These are phyloP conservation scores for Daedaleopsis nitida DNA, from an alignment of 768 basidiomycete genomes.

Conservation along the genomic window DNA sequence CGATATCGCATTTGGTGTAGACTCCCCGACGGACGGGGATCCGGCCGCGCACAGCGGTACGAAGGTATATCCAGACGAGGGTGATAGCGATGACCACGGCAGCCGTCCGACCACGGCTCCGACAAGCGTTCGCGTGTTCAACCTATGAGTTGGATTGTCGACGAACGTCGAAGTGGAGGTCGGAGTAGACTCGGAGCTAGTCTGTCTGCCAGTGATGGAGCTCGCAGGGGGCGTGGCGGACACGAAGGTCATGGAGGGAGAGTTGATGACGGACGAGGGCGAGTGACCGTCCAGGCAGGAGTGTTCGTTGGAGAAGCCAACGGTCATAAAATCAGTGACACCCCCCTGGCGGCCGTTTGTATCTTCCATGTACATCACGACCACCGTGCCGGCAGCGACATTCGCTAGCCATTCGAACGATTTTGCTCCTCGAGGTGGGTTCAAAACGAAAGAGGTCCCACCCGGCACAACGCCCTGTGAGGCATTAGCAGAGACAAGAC, in stretches of 20 bases:
- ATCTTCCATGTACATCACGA: conserved; percentile 29
- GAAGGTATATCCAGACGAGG: conserved; percentile 24
- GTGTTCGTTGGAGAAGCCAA: conserved; percentile 23
- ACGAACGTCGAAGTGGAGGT: background rate
- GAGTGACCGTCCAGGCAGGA: conserved; percentile 25
- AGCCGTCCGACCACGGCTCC: conserved; percentile 26
- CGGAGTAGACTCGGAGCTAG: background rate
- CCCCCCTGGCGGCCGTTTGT: conserved; percentile 29
- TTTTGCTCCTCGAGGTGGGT: conserved; percentile 21
- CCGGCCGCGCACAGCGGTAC: conserved; percentile 7
- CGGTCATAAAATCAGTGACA: conserved; percentile 20
- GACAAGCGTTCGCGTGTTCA: conserved; percentile 19
- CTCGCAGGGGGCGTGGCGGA: conserved; percentile 46
- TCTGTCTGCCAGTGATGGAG: conserved; percentile 43
- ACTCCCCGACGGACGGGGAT: conserved; percentile 10
- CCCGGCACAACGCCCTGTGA: conserved; percentile 29
- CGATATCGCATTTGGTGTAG: conserved; percentile 16
- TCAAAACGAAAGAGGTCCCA: conserved; percentile 24
- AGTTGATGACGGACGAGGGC: conserved; percentile 26
- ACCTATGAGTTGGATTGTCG: conserved; percentile 8
- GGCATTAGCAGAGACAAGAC: background rate
- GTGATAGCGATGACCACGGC: conserved; percentile 20
- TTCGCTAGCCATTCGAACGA: conserved; percentile 28
- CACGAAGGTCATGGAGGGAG: conserved; percentile 16
- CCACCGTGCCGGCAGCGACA: conserved; percentile 18